Percentiles rank a stretch among this genome's conserved stretches.
phyloP scores from a whole-genome alignment of 257 asterid species.

The Handroanthus guayacan region DNA sequence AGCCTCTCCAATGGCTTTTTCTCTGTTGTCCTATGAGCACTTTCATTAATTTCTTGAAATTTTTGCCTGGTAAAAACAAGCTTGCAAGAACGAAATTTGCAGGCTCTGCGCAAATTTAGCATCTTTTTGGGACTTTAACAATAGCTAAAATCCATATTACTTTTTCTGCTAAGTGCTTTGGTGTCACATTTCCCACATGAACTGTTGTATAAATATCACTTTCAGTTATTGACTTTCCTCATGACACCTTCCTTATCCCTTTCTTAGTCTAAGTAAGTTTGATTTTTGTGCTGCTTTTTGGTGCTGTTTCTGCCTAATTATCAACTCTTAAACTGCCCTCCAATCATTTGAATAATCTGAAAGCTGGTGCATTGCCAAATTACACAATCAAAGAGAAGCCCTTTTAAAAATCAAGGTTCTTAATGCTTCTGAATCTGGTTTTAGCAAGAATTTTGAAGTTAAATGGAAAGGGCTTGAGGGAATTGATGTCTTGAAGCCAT shows the following conservation, averaged over 20 bases:
- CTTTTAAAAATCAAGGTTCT: constrained; percentile 35
- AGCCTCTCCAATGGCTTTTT: constrained; percentile 5
- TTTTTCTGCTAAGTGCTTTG: constrained; percentile 31
- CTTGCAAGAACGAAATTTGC: constrained; percentile 39
- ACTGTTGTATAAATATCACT: constrained; percentile 38
- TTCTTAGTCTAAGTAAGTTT: constrained; percentile 25
- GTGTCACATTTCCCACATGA: constrained; percentile 53
- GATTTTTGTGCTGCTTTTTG: neutral
- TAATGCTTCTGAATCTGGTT: constrained; percentile 15
- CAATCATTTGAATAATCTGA: constrained; percentile 31
- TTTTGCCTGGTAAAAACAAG: constrained; percentile 38
- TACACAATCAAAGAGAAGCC: constrained; percentile 9
- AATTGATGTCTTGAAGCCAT: constrained; percentile 25
- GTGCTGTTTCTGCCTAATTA: constrained; percentile 28
- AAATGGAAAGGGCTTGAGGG: constrained; percentile 25
- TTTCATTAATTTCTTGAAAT: constrained; percentile 27
- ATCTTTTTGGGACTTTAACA: constrained; percentile 29
- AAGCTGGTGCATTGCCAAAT: constrained; percentile 14
- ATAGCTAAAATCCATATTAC: constrained; percentile 32
- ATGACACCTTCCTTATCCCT: constrained; percentile 21
- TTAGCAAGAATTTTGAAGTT: constrained; percentile 29
- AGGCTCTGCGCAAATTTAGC: constrained; percentile 54
- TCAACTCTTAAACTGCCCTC: neutral
- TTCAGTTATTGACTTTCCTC: constrained; percentile 56
- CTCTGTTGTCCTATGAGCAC: neutral